phyloP scores from a whole-genome alignment of 2,329 filamentous ascomycete genomes.

The Aspergillus nomiae region DNA sequence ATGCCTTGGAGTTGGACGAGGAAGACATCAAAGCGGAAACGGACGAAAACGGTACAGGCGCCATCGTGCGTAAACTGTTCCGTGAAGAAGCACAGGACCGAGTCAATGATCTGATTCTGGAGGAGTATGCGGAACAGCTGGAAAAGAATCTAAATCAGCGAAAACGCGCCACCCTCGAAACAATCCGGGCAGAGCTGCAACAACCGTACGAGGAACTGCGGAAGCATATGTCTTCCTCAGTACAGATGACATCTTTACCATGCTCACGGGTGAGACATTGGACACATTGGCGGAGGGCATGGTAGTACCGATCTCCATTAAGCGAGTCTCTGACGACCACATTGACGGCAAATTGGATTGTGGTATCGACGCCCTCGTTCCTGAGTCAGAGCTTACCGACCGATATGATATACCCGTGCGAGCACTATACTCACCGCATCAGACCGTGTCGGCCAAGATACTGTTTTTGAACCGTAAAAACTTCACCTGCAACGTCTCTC shows the following conservation, averaged over 20 bases:
- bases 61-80: conserved; percentile 92
- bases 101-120: conserved; percentile 92
- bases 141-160: conserved; percentile 90
- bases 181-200: conserved; percentile 89
- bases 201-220: conserved; percentile 93
- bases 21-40: conserved; percentile 96
- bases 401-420: conserved; percentile 68
- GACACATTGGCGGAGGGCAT: conserved; percentile 84
- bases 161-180: conserved; percentile 94
- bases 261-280: conserved; percentile 90
- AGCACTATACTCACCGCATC: conserved; percentile 73
- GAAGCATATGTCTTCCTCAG: conserved; percentile 70
- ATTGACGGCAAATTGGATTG: conserved; percentile 93
- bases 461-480: conserved; percentile 83
- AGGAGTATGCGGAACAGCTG: conserved; percentile 95
- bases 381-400: conserved; percentile 78
- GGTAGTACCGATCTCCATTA: conserved; percentile 87
- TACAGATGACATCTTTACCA: conserved; percentile 85
- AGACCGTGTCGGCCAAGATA: conserved; percentile 87
- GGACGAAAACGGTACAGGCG: conserved; percentile 84
- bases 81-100: conserved; percentile 91
- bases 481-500: conserved; percentile 78
- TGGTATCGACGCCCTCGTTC: conserved; percentile 86
- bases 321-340: conserved; percentile 87
- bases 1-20: conserved; percentile 93